Conservation (phyloP, 192 early-diverging fungal genomes). For the Funneliformis mosseae region DNA sequence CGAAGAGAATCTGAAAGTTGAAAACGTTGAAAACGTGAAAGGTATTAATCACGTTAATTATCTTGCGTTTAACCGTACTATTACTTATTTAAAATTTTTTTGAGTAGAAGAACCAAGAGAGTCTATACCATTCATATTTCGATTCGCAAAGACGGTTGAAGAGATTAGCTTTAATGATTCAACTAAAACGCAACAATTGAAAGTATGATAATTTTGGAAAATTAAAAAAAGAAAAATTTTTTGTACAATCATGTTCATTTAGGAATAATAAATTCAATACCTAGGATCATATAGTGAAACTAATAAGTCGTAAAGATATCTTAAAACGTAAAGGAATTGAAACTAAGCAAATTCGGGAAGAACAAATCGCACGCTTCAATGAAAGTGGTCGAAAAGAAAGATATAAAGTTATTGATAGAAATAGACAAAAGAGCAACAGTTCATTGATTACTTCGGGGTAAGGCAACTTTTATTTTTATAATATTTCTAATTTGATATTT, state of each 20-base stretch:
- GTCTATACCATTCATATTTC: slow-evolving; percentile 54
- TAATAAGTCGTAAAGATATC: slow-evolving; percentile 31
- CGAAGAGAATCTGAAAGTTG: neutral
- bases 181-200: slow-evolving; percentile 54
- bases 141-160: slow-evolving; percentile 68
- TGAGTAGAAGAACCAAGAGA: neutral
- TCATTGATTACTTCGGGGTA: neutral
- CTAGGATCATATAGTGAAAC: slow-evolving; percentile 39
- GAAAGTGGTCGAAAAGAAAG: slow-evolving; percentile 44
- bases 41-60: neutral
- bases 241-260: neutral
- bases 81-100: neutral
- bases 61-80: neutral
- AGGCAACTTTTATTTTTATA: neutral
- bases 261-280: neutral
- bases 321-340: neutral
- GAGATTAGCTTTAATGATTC: slow-evolving; percentile 61
- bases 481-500: neutral
- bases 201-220: slow-evolving; percentile 35
- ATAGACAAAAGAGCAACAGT: slow-evolving; percentile 34
- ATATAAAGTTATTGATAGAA: slow-evolving; percentile 54
- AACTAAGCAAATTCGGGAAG: slow-evolving; percentile 11
- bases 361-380: slow-evolving; percentile 28
- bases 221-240: neutral
- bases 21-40: neutral